A percentile compares a stretch with the other conserved stretches of the same genome.
Evolutionary conservation across 805 yeast genomes (phyloP).

Genomic region (Lachancea kluyveri): DNA sequence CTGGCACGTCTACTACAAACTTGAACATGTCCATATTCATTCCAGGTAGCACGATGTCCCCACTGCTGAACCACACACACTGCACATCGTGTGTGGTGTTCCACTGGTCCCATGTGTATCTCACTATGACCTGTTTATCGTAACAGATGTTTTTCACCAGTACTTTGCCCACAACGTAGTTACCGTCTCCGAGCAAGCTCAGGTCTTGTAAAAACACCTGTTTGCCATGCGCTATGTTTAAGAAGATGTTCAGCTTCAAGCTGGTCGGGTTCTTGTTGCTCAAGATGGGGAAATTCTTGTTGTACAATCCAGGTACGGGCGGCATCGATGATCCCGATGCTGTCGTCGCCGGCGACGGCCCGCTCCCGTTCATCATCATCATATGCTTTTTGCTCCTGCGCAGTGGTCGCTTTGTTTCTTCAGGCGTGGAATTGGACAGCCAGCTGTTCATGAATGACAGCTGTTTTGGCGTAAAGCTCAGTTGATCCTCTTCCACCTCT

Average conservation of each 20-base stretch:
- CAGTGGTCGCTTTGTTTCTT: conserved; percentile 10
- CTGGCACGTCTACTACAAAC: conserved; percentile 19
- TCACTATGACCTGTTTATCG: conserved; percentile 58
- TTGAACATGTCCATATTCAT: conserved; percentile 26
- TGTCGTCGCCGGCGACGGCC: conserved; percentile 5
- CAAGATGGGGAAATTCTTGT: conserved; percentile 23
- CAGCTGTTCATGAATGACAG: conserved; percentile 19
- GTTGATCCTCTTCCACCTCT: conserved; percentile 28
- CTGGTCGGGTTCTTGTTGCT: conserved; percentile 19
- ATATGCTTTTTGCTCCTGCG: conserved; percentile 10
- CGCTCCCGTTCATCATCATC: conserved; percentile 13
- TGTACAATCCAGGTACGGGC: conserved; percentile 20
- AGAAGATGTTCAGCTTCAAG: conserved; percentile 23
- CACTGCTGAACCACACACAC: conserved; percentile 23
- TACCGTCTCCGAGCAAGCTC: conserved; percentile 52
- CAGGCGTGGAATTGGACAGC: too few species aligned
- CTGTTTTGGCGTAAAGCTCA: conserved; percentile 14
- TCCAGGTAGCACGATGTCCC: conserved; percentile 25
- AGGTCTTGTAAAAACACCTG: conserved; percentile 47
- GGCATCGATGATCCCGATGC: background rate
- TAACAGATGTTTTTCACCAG: conserved; percentile 73
- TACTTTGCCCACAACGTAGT: conserved; percentile 60
- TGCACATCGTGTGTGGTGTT: conserved; percentile 39
- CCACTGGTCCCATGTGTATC: conserved; percentile 81
- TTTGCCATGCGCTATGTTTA: conserved; percentile 16